Evolutionary conservation across 805 yeast genomes (phyloP).

Genomic region (Wickerhamiella siamensis): DNA sequence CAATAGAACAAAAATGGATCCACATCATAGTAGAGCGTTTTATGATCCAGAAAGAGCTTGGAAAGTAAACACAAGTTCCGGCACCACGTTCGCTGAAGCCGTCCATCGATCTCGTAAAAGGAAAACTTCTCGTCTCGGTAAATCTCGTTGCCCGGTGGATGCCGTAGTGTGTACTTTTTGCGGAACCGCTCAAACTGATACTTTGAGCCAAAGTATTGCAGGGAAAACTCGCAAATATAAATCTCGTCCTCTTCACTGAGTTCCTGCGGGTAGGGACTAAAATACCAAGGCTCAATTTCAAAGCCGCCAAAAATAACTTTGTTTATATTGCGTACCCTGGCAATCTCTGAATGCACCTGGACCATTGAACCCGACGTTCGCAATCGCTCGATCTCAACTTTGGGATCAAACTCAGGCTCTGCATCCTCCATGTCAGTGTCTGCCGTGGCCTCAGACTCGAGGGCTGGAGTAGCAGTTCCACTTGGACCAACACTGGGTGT

Average conservation of each 20-base stretch:
- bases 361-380: constrained; percentile 97
- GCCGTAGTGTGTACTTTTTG: constrained; percentile 71
- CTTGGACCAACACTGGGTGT: constrained; percentile 17
- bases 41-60: constrained; percentile 86
- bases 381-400: constrained; percentile 82
- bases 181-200: constrained; percentile 90
- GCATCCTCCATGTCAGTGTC: constrained; percentile 76
- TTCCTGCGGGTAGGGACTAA: constrained; percentile 92
- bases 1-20: constrained; percentile 94
- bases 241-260: constrained; percentile 82
- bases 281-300: constrained; percentile 97
- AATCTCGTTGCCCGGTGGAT: constrained; percentile 97
- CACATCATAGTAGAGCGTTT: constrained; percentile 91
- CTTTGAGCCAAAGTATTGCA: constrained; percentile 74
- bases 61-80: constrained; percentile 83
- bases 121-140: constrained; percentile 86
- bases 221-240: constrained; percentile 81
- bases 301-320: constrained; percentile 75
- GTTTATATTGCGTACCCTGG: constrained; percentile 73
- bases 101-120: constrained; percentile 94
- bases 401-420: constrained; percentile 64
- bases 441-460: constrained; percentile 69
- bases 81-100: constrained; percentile 95
- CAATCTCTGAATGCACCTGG: constrained; percentile 72
- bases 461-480: constrained; percentile 17